Evolutionary conservation across 352 stramenopile species (phyloP), one percentile per base, ranked within the genome.

Genomic region (Pythium rishiriense): DNA sequence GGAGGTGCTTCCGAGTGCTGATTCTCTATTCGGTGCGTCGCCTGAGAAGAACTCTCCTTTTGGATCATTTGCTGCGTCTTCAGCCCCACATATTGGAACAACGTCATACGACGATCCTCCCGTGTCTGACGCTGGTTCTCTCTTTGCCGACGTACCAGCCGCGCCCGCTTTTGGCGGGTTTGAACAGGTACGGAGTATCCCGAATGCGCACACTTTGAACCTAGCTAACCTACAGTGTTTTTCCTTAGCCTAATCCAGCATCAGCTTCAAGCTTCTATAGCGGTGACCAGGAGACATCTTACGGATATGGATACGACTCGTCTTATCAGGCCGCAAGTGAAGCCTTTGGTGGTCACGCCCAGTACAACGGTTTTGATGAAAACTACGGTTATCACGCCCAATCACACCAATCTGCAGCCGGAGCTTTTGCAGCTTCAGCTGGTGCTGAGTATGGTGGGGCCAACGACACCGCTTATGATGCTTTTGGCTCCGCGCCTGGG

Each of bases 11-110:
- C 69, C 70, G 11, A 86, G 70, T 66, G 80, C 84, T 46, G 62
- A 75, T 11, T 90, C 75, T 4, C 72, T 93, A 2, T 93, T 93
- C 76, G 81, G 78, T 37, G 63, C 71, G 12, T 88, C 80, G 21
- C 59, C 69, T 48, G 68, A 76, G 9, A 89, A 88, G n/a, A 54
- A 33, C 10, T 54, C 49, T 29, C 78, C 75, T 24, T 93, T 91
- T 42, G 68, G 69, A 25, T 83, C 77, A 14, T 87, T 81, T 29
- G 60, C 62, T 19, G 41, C 54, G 5, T 45, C 49, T 26, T 17
- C 37, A 24, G 26, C 66, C 31, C 47, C 58, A 49, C 29, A 56
- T 4, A 12, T 31, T 31, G 15, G 11, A 35, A 24, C 50, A 25
- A 0, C n/a, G 48, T 1, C 22, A 7, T 45, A 59, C 11, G 57